phyloP scores from a whole-genome alignment of 768 basidiomycete species.

The Serendipita sp. region DNA sequence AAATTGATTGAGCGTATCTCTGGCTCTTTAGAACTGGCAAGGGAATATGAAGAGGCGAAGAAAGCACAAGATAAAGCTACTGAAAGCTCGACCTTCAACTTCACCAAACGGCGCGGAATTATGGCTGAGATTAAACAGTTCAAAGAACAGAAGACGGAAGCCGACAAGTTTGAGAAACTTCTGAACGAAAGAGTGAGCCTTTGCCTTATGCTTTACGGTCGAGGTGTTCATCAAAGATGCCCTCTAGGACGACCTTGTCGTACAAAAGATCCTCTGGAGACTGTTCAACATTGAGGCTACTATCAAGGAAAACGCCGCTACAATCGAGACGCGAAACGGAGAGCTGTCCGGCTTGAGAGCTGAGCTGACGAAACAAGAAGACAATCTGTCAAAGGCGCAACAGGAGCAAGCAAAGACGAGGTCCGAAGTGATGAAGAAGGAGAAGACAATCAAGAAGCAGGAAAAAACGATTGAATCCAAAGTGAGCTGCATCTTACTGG shows the following conservation, averaged over 20 bases:
- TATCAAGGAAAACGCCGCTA: slow-evolving; percentile 53
- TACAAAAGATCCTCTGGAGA: slow-evolving; percentile 72
- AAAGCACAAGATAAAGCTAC: slow-evolving; percentile 79
- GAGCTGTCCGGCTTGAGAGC: slow-evolving; percentile 50
- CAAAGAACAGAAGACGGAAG: slow-evolving; percentile 91
- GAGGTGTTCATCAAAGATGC: not conserved
- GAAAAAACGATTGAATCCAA: slow-evolving; percentile 80
- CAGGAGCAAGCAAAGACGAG: slow-evolving; percentile 68
- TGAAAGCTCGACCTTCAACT: slow-evolving; percentile 88
- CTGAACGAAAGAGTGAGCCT: slow-evolving; percentile 51
- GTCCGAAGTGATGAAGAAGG: slow-evolving; percentile 61
- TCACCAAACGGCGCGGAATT: slow-evolving; percentile 84
- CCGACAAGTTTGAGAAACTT: slow-evolving; percentile 70
- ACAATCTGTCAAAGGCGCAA: slow-evolving; percentile 55
- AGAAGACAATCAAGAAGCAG: slow-evolving; percentile 76
- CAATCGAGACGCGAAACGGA: slow-evolving; percentile 59
- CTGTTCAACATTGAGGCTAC: slow-evolving; percentile 79
- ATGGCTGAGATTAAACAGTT: slow-evolving; percentile 93
- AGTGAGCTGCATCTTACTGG: no score
- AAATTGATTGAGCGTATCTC: slow-evolving; percentile 96
- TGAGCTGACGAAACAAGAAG: slow-evolving; percentile 56
- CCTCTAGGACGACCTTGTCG: slow-evolving; percentile 59
- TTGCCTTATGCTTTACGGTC: not conserved
- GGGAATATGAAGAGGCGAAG: slow-evolving; percentile 81
- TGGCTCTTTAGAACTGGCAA: slow-evolving; percentile 78